Evolutionary conservation across 768 basidiomycete genomes (phyloP), one percentile per base, ranked within the genome.

Genomic region (Terana coerulea): DNA sequence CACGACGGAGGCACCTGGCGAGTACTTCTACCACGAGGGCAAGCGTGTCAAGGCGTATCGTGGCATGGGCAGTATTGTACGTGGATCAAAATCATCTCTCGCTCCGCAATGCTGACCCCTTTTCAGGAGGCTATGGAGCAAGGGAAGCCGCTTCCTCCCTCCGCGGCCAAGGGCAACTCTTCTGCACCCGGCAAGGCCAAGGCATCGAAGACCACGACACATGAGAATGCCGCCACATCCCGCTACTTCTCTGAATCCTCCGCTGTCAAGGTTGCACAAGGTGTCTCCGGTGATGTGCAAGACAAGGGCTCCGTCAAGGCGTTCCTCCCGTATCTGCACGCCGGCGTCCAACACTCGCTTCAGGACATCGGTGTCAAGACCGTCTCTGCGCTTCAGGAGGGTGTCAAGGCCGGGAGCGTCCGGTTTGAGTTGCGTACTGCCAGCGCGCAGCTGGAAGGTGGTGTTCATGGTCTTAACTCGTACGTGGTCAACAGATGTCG

Each of bases 11-110:
- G 92, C 94, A 0, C 97, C 97, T 0, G 97, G 97, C 60, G 94
- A 98, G 73, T 99, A 97, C 75, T 98, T 97, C 69, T 99, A 95
- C 72, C 95, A 98, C 64, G 95, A 98, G 57, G 97, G 97, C 56
- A 97, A 97, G 76, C 87, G 97, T 42, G 93, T 98, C 66, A 99
- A 99, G 79, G 85, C 95, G 29, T 99, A 98, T 72, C 86, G 97
- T 51, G 97, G 97, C 4, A 99, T 99, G 97, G 95, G 97, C 17
- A 90, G 87, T 63, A 76, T 98, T 62, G 78, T 77, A 53, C 63
- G 76, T 57, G 66, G 68, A 61, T 28, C 33, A 8, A n/a, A 24
- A 3, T 47, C 36, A 12, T 17, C 48, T 15, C 51, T 21, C 22
- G 15, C 1, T 19, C 17, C 22, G 3, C 31, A 3, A 8, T 36